Evolutionary conservation across 2,329 filamentous ascomycete genomes (phyloP), one percentile per base, ranked within the genome.

Genomic region (Phialophora expanda): DNA sequence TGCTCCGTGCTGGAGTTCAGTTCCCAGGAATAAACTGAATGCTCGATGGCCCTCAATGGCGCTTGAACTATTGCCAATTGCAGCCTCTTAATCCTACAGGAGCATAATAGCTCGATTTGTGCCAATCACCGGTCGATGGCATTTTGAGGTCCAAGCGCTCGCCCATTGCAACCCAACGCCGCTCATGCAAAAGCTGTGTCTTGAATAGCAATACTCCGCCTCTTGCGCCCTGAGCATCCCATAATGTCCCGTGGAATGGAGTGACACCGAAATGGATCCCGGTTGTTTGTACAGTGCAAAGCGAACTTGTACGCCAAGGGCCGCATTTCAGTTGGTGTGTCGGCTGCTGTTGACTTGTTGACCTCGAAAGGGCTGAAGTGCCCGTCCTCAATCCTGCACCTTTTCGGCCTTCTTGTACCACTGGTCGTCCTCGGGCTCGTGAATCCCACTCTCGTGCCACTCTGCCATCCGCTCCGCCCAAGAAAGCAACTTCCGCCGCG

Each of bases 391-490:
- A n/a, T 53, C 22, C 24, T 34, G 34, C 26, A 30, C 4, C 9
- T 41, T 53, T 8, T 59, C 32, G 11, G 28, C 26, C 38, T 28
- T 56, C 38, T 65, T 51, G 34, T 32, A 63, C 64, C 55, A 65
- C n/a, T 46, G 30, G 32, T 54, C 34, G 30, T 55, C 51, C 30
- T 65, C 53, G 14, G 22, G 28, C 14, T 50, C 32, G 20, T 32
- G 38, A 20, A 65, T 62, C 2, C 69, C 69, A 17, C 54, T 62
- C 48, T 72, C 69, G 58, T 73, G 71, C 71, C 71, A 73, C 38
- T 69, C 65, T 6, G 70, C 70, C 41, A 73, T 48, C 24, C 64
- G 59, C 22, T 71, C 70, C 54, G 67, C 60, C 34, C 56, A 55
- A 28, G 53, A 61, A 8, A 73, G 59, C 8, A 73, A 55, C 54